A percentile compares a stretch with the other conserved stretches of the same genome.
phyloP scores from a whole-genome alignment of 2,329 filamentous ascomycete species.

The Ascochyta clinopodiicola region DNA sequence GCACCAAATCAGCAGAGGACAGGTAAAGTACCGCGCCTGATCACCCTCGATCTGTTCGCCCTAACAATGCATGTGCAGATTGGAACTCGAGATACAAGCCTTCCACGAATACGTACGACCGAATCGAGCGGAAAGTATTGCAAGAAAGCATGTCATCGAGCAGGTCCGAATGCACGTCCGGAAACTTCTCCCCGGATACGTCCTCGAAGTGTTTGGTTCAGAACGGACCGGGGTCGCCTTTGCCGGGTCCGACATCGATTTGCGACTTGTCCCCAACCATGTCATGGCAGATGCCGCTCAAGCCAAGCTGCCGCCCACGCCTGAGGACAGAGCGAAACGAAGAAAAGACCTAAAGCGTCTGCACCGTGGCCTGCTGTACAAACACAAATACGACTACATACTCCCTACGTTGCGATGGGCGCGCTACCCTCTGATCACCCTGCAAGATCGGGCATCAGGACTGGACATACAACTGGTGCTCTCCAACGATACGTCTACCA shows the following conservation, averaged over 20 bases:
- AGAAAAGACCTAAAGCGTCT: constrained; percentile 13
- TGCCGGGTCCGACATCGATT: constrained; percentile 62
- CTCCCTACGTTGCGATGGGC: constrained; percentile 32
- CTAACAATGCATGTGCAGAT: constrained; percentile 19
- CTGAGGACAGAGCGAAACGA: constrained; percentile 11
- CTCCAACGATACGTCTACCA: constrained; percentile 49
- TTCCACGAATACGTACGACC: constrained; percentile 45
- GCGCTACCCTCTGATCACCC: constrained; percentile 51
- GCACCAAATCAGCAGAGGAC: constrained; percentile 10
- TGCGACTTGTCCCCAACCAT: constrained; percentile 44
- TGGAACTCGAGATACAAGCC: constrained; percentile 34
- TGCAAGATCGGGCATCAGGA: constrained; percentile 56
- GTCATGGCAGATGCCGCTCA: constrained; percentile 5
- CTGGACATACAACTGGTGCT: constrained; percentile 61
- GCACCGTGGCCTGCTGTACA: not conserved
- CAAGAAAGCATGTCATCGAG: constrained; percentile 44
- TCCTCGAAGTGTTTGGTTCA: constrained; percentile 60
- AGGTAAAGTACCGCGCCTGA: constrained; percentile 14
- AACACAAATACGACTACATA: constrained; percentile 15
- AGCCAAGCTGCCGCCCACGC: constrained; percentile 24
- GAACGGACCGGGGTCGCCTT: constrained; percentile 59
- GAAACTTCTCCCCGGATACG: constrained; percentile 28
- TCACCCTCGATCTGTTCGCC: not conserved
- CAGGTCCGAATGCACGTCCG: constrained; percentile 33
- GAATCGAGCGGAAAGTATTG: constrained; percentile 51